A percentile compares a stretch with the other conserved stretches of the same genome.
These are phyloP conservation scores for Sporobolus alterniflorus DNA, from an alignment of 202 grass and related monocot genomes.

Conservation along the genomic window DNA sequence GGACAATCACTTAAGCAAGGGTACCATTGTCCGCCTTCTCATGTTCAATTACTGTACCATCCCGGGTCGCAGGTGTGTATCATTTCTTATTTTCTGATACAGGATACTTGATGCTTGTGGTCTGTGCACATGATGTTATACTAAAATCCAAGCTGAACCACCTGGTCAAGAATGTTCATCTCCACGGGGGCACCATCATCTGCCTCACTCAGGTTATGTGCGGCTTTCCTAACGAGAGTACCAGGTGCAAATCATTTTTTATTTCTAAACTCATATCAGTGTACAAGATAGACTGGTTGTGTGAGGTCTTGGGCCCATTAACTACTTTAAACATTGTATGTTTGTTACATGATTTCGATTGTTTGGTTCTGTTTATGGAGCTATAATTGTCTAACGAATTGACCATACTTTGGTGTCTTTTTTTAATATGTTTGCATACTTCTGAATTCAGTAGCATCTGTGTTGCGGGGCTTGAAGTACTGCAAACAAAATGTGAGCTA, in stretches of 20 bases:
- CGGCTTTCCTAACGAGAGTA: slow-evolving; percentile 43
- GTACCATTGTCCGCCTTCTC: slow-evolving; percentile 49
- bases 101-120: neutral
- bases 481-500: no score
- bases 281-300: neutral
- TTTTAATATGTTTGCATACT: no score
- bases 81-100: neutral
- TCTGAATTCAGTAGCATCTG: no score
- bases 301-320: neutral
- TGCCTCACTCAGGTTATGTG: slow-evolving; percentile 52
- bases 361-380: neutral
- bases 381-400: neutral
- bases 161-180: slow-evolving; percentile 36
- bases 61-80: slow-evolving; percentile 40
- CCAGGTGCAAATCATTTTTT: slow-evolving; percentile 37
- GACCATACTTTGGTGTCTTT: no score
- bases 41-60: slow-evolving; percentile 49
- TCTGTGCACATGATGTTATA: slow-evolving; percentile 47
- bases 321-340: neutral
- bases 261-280: neutral
- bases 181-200: slow-evolving; percentile 48
- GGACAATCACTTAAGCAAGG: slow-evolving; percentile 27
- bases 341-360: neutral
- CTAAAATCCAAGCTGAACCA: slow-evolving; percentile 45
- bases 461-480: no score